Evolutionary conservation across 768 basidiomycete species (phyloP), one percentile per base, ranked within the genome.

Genomic region (Calocybe indica): DNA sequence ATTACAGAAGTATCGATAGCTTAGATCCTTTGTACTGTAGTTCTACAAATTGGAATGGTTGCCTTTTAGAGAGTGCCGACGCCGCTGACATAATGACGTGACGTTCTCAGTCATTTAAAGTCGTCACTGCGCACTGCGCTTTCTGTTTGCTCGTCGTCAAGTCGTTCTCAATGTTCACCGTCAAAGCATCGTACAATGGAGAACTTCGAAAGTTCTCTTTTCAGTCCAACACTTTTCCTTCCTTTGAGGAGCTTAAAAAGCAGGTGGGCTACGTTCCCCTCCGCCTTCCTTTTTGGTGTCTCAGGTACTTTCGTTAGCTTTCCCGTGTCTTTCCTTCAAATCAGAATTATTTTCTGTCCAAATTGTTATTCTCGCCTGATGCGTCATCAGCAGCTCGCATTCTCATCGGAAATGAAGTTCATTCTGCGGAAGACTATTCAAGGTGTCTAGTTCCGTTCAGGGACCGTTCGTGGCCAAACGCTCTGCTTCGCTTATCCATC

Each of bases 131-230:
- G 36, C 36, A 37, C 14, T 37, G 36, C 14, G 12, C 14, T 37
- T 43, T 43, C 15, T 15, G 22, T 48, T 22, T 31, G 31, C 31
- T 54, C 51, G 47, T 52, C 51, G 54, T 59, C 53, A 53, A 54
- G 55, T 55, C 62, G 46, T 40, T 54, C 55, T 64, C 70, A 66
- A 82, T 83, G 78, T 88, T 88, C 71, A 79, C 79, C 48, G 76
- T 89, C 59, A 90, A 90, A 66, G 85, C 81, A n/a, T 85, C 84
- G 14, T 88, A 87, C 62, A 69, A 75, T 46, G 66, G 68, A 30
- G 84, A 89, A 62, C 86, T 79, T 48, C 78, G 88, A 56, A 86
- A 78, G 55, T 72, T 86, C 55, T 67, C 76, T 2, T 85, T 88
- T 53, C 69, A 73, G 5, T 62, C 62, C n/a, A 58, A 64, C 36